Evolutionary conservation across 164 flowering plant species (phyloP).

Genomic region (Litsea cubeba): DNA sequence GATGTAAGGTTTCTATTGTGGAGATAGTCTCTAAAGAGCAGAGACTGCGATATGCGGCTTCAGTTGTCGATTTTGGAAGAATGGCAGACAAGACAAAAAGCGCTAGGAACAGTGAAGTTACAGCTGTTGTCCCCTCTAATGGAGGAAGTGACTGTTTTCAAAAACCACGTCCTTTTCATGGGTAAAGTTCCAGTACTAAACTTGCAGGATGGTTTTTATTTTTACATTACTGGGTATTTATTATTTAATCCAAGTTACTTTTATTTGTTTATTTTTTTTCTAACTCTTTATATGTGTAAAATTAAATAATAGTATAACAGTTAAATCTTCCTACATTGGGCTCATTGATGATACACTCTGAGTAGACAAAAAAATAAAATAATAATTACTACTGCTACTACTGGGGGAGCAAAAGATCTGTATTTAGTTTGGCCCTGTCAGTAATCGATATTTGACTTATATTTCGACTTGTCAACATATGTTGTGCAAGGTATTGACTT

Average conservation of each 20-base stretch:
- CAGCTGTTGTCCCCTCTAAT: slow-evolving; percentile 16
- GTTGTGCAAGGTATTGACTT: not conserved
- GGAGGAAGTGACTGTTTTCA: slow-evolving; percentile 33
- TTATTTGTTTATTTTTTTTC: not conserved
- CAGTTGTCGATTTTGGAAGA: slow-evolving; percentile 23
- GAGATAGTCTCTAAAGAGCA: slow-evolving; percentile 22
- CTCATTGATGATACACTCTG: not conserved
- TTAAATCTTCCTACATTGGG: not conserved
- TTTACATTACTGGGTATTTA: not conserved
- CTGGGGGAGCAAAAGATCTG: not conserved
- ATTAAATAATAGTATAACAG: not conserved
- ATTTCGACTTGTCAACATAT: not conserved
- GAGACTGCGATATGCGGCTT: slow-evolving; percentile 45
- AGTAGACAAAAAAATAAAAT: not conserved
- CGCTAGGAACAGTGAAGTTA: slow-evolving; percentile 17
- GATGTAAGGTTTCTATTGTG: slow-evolving; percentile 35
- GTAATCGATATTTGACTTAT: no score
- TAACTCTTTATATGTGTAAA: not conserved
- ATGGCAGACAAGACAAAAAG: slow-evolving; percentile 46
- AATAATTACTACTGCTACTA: not conserved
- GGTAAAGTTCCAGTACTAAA: slow-evolving; percentile 35
- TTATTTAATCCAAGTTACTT: not conserved
- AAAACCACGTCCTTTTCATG: slow-evolving; percentile 48
- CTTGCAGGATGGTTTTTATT: not conserved
- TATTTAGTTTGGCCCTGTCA: not conserved